Evolutionary conservation across 2,329 filamentous ascomycete genomes (phyloP).

Genomic region (Gaeumannomyces tritici): DNA sequence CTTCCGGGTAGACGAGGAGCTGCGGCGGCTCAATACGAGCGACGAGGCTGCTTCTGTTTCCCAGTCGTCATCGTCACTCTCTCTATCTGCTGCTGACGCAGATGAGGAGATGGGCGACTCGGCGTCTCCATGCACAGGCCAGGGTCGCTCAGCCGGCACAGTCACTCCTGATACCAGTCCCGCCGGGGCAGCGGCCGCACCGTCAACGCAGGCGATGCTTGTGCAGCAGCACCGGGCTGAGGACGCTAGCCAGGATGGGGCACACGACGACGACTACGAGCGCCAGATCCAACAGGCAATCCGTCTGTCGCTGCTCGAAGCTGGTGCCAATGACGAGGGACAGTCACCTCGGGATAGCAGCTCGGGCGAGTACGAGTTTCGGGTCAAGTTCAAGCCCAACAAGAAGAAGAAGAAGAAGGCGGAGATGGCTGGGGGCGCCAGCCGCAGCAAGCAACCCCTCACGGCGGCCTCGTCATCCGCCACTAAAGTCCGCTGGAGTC

Average conservation of each 20-base stretch:
- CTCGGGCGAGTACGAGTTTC: conserved; percentile 39
- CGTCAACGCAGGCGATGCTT: conserved; percentile 2
- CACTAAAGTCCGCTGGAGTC: not conserved
- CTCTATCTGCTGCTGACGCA: conserved; percentile 25
- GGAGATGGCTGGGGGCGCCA: conserved; percentile 13
- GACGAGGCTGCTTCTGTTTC: conserved; percentile 1
- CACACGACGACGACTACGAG: conserved; percentile 43
- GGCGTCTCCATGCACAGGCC: not conserved
- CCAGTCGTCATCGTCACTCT: conserved; percentile 15
- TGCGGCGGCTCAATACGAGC: conserved; percentile 33
- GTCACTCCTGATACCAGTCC: conserved; percentile 47
- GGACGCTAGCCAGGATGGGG: conserved; percentile 21
- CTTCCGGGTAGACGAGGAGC: conserved; percentile 46
- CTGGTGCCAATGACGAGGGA: conserved; percentile 33
- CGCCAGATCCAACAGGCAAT: conserved; percentile 54
- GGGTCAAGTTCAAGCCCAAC: conserved; percentile 23
- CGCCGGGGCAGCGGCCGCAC: conserved; percentile 19
- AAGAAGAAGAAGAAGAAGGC: conserved; percentile 22
- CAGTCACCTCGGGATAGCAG: conserved; percentile 34
- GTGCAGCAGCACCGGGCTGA: conserved; percentile 4
- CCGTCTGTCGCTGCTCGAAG: conserved; percentile 48
- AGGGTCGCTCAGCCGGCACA: conserved; percentile 22
- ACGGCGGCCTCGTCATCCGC: not conserved
- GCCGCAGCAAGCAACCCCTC: conserved; percentile 11
- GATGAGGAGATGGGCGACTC: conserved; percentile 18